These are phyloP conservation scores for Hymenochaete sp. DNA, from an alignment of 1,284 basidiomycete species.

Conservation along the genomic window DNA sequence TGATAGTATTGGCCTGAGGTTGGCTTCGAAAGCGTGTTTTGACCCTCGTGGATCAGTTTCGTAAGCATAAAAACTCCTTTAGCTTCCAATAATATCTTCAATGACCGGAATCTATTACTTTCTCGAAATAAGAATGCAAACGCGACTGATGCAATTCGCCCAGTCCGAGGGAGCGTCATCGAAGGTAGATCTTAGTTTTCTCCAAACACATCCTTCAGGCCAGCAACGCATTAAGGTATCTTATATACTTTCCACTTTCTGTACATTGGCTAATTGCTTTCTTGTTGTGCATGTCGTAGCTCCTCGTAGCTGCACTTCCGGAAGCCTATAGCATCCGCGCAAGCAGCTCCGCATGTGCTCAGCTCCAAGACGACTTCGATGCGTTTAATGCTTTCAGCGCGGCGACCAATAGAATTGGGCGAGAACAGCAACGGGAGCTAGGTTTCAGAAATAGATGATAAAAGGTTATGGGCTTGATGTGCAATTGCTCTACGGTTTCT, in stretches of 20 bases:
- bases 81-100: constrained; percentile 3
- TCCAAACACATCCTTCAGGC: constrained; percentile 72
- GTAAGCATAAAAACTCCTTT: constrained; percentile 33
- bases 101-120: not conserved
- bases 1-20: constrained; percentile 65
- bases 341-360: constrained; percentile 38
- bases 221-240: constrained; percentile 60
- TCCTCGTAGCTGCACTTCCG: constrained; percentile 45
- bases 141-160: constrained; percentile 50
- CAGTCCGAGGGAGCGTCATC: constrained; percentile 21
- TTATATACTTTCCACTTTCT: not conserved
- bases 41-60: constrained; percentile 67
- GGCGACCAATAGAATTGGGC: not conserved
- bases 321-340: constrained; percentile 47
- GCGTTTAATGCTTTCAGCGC: constrained; percentile 13
- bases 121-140: constrained; percentile 49
- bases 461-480: too few relatives aligned
- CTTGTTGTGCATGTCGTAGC: constrained; percentile 28
- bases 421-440: not conserved
- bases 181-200: constrained; percentile 36
- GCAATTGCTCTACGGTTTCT: too few relatives aligned
- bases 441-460: too few relatives aligned
- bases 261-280: not conserved
- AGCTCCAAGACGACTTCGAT: constrained; percentile 22
- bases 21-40: constrained; percentile 75